Evolutionary conservation across 2,329 filamentous ascomycete genomes (phyloP).

Genomic region (Pestalotiopsis sp.): DNA sequence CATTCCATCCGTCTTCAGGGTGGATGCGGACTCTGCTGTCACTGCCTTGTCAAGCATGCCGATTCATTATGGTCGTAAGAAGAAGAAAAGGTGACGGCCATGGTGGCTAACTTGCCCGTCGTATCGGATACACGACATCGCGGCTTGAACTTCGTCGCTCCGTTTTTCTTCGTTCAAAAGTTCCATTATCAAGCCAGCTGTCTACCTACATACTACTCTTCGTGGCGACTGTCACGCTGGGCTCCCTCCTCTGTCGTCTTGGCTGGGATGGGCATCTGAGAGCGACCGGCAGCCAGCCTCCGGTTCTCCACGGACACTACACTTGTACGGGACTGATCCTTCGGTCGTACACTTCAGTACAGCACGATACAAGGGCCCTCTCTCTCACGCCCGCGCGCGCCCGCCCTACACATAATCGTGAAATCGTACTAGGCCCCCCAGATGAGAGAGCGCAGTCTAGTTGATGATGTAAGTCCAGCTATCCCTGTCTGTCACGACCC

Average conservation of each 20-base stretch:
- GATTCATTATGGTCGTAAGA: not conserved
- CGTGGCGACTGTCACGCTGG: not conserved
- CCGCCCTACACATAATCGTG: not conserved
- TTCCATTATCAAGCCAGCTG: not conserved
- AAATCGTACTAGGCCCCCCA: not conserved
- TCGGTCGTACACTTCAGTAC: not conserved
- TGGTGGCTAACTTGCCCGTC: not conserved
- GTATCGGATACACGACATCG: not conserved
- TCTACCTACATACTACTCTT: not conserved
- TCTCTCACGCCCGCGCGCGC: no score
- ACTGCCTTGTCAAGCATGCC: not conserved
- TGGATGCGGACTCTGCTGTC: not conserved
- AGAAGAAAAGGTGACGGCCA: not conserved
- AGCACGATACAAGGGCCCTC: not conserved
- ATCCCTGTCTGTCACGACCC: slow-evolving; percentile 29
- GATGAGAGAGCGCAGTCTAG: not conserved
- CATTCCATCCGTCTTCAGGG: not conserved
- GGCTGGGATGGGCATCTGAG: not conserved
- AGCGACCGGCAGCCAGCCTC: not conserved
- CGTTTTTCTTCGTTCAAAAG: not conserved
- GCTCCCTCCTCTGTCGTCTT: not conserved
- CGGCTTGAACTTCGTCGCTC: not conserved
- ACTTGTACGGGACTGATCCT: not conserved
- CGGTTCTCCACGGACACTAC: not conserved
- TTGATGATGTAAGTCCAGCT: slow-evolving; percentile 17